phyloP scores from a whole-genome alignment of 306 rosid genomes.

The Purshia tridentata region DNA sequence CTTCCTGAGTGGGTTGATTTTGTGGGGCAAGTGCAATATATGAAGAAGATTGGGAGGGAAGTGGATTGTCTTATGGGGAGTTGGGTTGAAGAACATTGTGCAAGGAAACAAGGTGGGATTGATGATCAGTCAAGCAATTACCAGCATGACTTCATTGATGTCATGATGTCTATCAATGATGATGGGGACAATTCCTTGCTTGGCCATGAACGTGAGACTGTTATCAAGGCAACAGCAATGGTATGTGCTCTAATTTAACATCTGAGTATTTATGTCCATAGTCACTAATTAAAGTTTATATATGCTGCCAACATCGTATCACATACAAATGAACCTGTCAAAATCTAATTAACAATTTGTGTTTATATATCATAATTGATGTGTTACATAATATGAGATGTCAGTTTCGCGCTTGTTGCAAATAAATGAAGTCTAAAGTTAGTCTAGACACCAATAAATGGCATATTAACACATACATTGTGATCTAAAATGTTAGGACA shows the following conservation, averaged over 20 bases:
- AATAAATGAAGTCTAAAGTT: no score
- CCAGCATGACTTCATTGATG: constrained; percentile 53
- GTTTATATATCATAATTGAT: no score
- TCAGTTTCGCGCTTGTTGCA: no score
- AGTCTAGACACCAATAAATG: no score
- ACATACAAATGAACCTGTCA: no score
- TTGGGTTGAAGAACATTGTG: constrained; percentile 51
- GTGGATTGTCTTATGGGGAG: constrained; percentile 39
- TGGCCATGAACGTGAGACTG: constrained; percentile 37
- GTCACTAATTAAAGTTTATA: no score
- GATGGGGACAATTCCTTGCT: constrained; percentile 30
- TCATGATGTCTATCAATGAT: constrained; percentile 43
- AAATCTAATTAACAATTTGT: no score
- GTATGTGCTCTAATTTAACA: constrained; percentile 14
- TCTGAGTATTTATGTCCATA: not conserved
- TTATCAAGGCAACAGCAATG: constrained; percentile 42
- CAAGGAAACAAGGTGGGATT: not conserved
- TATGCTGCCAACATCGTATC: no score
- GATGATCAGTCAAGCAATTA: not conserved
- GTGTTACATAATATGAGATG: no score
- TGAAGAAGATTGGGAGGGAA: constrained; percentile 51
- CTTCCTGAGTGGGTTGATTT: constrained; percentile 43
- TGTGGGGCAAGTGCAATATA: constrained; percentile 31
- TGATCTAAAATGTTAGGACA: no score
- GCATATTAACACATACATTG: no score